Evolutionary conservation across 108 stramenopile genomes (phyloP).

Genomic region (Nitzschia palea): DNA sequence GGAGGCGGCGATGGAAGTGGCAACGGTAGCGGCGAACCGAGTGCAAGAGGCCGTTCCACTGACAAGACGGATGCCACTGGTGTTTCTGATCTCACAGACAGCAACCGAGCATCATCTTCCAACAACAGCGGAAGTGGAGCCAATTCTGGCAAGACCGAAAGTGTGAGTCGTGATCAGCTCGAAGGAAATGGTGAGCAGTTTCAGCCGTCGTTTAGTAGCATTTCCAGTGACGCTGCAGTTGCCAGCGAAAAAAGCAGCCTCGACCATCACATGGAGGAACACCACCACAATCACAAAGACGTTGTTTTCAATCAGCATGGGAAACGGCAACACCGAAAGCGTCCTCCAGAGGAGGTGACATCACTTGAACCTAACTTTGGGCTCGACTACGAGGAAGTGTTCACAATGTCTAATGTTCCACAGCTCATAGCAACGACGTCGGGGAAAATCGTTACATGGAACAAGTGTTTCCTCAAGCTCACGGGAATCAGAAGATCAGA

Average conservation of each 20-base stretch:
- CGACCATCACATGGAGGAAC: conserved; percentile 13
- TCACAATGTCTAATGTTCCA: conserved; percentile 73
- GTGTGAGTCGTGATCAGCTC: conserved; percentile 5
- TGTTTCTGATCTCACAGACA: conserved; percentile 75
- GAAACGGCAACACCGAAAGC: conserved; percentile 38
- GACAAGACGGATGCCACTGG: conserved; percentile 51
- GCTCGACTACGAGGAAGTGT: conserved; percentile 77
- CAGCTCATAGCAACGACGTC: conserved; percentile 80
- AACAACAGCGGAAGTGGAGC: conserved; percentile 13
- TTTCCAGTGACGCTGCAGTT: conserved; percentile 69
- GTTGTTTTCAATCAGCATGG: conserved; percentile 33
- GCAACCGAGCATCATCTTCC: conserved; percentile 53
- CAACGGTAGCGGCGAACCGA: conserved; percentile 31
- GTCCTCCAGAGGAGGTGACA: conserved; percentile 33
- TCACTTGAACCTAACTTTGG: conserved; percentile 50
- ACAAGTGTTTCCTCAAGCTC: conserved; percentile 67
- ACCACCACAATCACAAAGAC: conserved; percentile 31
- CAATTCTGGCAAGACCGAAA: background rate
- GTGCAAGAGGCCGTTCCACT: conserved; percentile 48
- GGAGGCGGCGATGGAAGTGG: conserved; percentile 22
- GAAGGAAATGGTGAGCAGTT: conserved; percentile 1
- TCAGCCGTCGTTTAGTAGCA: conserved; percentile 36
- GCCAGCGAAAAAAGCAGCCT: conserved; percentile 39
- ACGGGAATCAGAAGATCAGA: conserved; percentile 61
- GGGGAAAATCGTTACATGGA: conserved; percentile 77